These are phyloP conservation scores for Phragmites australis DNA, from an alignment of 176 grass and related monocot species.

Conservation along the genomic window DNA sequence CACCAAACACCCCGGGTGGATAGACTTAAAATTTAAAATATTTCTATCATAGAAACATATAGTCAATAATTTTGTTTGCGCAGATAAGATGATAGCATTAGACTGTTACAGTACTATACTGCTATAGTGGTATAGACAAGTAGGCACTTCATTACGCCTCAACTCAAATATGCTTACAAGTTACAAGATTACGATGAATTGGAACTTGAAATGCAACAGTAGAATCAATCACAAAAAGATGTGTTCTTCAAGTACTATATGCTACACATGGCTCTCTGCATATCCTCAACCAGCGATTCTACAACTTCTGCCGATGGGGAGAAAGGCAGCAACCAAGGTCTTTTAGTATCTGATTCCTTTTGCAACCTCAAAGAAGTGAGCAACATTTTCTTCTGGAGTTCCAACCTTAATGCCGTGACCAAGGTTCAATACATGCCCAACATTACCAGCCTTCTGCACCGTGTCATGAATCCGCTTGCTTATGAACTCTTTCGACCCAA, in stretches of 20 bases:
- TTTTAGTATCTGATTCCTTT: slow-evolving; percentile 80
- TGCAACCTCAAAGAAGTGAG: slow-evolving; percentile 95
- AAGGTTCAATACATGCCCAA: slow-evolving; percentile 87
- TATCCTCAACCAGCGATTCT: slow-evolving; percentile 44
- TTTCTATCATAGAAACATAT: not conserved
- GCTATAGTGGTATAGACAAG: slow-evolving; percentile 40
- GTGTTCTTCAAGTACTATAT: slow-evolving; percentile 31
- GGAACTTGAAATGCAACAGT: slow-evolving; percentile 8
- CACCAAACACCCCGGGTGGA: not conserved
- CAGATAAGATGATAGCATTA: slow-evolving; percentile 14
- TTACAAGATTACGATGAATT: slow-evolving; percentile 40
- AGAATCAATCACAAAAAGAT: slow-evolving; percentile 34
- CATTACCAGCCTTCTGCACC: slow-evolving; percentile 82
- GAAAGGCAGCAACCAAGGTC: slow-evolving; percentile 28
- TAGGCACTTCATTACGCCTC: slow-evolving; percentile 25
- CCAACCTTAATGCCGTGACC: slow-evolving; percentile 96
- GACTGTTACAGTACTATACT: slow-evolving; percentile 6
- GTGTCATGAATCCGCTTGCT: slow-evolving; percentile 76
- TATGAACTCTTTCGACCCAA: slow-evolving; percentile 96
- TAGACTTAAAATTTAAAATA: not conserved
- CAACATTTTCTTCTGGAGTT: slow-evolving; percentile 96
- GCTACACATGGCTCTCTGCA: slow-evolving; percentile 49
- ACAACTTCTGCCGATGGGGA: slow-evolving; percentile 37
- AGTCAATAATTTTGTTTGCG: not conserved
- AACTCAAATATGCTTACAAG: slow-evolving; percentile 39